These are phyloP conservation scores for Sergeia podlipaevii DNA, from an alignment of 208 protist species.

Conservation along the genomic window DNA sequence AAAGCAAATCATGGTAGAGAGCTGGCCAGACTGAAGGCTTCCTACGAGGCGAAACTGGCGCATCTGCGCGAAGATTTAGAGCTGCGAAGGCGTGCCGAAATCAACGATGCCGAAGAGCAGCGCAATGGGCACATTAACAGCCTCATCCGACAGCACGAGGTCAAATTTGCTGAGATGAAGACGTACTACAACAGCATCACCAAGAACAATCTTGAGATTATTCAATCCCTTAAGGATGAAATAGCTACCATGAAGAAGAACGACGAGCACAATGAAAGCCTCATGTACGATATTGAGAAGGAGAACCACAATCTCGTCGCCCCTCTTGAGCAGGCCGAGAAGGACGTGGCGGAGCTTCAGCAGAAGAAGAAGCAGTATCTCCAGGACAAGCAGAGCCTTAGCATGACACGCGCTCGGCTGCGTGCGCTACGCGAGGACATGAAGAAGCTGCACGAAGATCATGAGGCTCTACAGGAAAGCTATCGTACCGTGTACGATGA, in stretches of 20 bases:
- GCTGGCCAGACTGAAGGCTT: conserved; percentile 67
- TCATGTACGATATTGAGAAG: conserved; percentile 97
- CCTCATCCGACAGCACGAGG: conserved; percentile 95
- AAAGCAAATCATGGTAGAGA: conserved; percentile 86
- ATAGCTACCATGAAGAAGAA: conserved; percentile 95
- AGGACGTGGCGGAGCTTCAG: conserved; percentile 88
- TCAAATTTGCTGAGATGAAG: conserved; percentile 96
- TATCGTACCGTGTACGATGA: conserved; percentile 90
- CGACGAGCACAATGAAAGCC: conserved; percentile 93
- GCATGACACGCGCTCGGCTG: conserved; percentile 73
- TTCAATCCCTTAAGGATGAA: conserved; percentile 96
- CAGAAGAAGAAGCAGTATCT: conserved; percentile 92
- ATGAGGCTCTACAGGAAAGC: conserved; percentile 86
- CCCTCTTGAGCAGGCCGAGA: conserved; percentile 91
- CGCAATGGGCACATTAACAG: conserved; percentile 96
- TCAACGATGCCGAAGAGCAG: conserved; percentile 94
- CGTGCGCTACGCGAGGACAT: conserved; percentile 82
- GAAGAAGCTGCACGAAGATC: conserved; percentile 78
- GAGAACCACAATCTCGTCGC: conserved; percentile 94
- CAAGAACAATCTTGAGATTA: conserved; percentile 97
- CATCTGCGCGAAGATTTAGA: conserved; percentile 90
- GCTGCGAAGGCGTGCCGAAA: conserved; percentile 89
- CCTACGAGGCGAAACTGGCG: conserved; percentile 91
- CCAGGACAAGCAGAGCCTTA: conserved; percentile 94
- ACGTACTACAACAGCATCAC: conserved; percentile 98